phyloP scores from a whole-genome alignment of 257 asterid genomes.

The Penstemon newberryi region DNA sequence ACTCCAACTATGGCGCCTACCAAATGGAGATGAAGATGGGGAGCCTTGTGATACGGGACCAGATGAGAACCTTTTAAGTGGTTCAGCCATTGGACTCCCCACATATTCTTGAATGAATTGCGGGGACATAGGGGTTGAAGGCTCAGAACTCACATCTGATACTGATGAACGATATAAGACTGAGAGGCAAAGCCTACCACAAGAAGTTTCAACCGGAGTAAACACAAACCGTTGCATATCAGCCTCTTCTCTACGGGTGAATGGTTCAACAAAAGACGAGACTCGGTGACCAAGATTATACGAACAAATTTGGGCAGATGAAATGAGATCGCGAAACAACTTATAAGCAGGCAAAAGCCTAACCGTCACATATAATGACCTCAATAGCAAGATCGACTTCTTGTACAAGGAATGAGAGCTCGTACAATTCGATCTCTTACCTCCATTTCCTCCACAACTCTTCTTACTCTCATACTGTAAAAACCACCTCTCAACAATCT shows the following conservation, averaged over 20 bases:
- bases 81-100: slow-evolving; percentile 93
- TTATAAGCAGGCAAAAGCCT: slow-evolving; percentile 90
- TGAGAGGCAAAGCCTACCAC: slow-evolving; percentile 83
- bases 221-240: slow-evolving; percentile 79
- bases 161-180: slow-evolving; percentile 68
- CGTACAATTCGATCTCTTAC: slow-evolving; percentile 52
- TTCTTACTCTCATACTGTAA: slow-evolving; percentile 74
- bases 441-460: slow-evolving; percentile 39
- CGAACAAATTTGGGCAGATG: slow-evolving; percentile 58
- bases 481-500: slow-evolving; percentile 88
- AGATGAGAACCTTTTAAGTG: slow-evolving; percentile 67
- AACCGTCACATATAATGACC: slow-evolving; percentile 73
- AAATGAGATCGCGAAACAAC: slow-evolving; percentile 71
- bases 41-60: slow-evolving; percentile 51
- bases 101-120: slow-evolving; percentile 82
- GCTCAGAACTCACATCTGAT: slow-evolving; percentile 65
- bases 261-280: slow-evolving; percentile 81
- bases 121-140: slow-evolving; percentile 79
- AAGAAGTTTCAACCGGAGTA: slow-evolving; percentile 73
- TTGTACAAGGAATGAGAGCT: slow-evolving; percentile 62
- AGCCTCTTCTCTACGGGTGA: slow-evolving; percentile 76
- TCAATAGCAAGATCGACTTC: slow-evolving; percentile 64
- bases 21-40: slow-evolving; percentile 59
- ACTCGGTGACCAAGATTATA: slow-evolving; percentile 74
- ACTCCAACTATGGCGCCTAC: slow-evolving; percentile 92